A percentile compares a stretch with the other conserved stretches of the same genome.
Evolutionary conservation across 2,329 filamentous ascomycete species (phyloP).

Genomic region (Monilinia aucupariae): DNA sequence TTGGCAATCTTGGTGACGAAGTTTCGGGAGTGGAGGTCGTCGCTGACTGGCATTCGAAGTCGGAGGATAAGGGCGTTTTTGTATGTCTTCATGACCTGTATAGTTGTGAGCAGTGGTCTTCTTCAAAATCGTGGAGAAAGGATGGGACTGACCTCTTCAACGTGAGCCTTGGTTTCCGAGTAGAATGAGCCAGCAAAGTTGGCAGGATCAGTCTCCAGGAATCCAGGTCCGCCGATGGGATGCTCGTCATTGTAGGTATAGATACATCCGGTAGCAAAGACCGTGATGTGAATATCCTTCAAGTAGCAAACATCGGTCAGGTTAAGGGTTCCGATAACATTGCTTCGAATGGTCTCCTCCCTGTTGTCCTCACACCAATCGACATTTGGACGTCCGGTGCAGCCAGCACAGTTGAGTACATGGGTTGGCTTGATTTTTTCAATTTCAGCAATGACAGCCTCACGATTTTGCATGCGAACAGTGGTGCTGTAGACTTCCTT

Average conservation of each 20-base stretch:
- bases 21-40: constrained; percentile 60
- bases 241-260: constrained; percentile 59
- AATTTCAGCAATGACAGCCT: constrained; percentile 51
- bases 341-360: constrained; percentile 61
- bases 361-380: constrained; percentile 69
- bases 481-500: constrained; percentile 57
- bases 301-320: constrained; percentile 56
- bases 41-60: constrained; percentile 63
- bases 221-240: constrained; percentile 55
- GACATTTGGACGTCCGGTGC: constrained; percentile 62
- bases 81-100: constrained; percentile 56
- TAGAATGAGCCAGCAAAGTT: constrained; percentile 66
- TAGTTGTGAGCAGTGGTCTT: constrained; percentile 15
- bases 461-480: constrained; percentile 59
- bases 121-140: neutral
- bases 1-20: constrained; percentile 65
- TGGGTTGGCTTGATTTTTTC: constrained; percentile 57
- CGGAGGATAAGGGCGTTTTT: constrained; percentile 57
- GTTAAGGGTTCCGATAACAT: constrained; percentile 60
- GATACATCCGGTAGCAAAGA: constrained; percentile 64
- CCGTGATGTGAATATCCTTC: constrained; percentile 56
- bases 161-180: constrained; percentile 59
- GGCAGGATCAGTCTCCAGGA: constrained; percentile 54
- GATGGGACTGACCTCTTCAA: constrained; percentile 50
- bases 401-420: constrained; percentile 61